Percentiles rank a stretch among this genome's conserved stretches.
These are phyloP conservation scores for Cyanodermella asteris DNA, from an alignment of 2,329 filamentous ascomycete species.

Conservation along the genomic window DNA sequence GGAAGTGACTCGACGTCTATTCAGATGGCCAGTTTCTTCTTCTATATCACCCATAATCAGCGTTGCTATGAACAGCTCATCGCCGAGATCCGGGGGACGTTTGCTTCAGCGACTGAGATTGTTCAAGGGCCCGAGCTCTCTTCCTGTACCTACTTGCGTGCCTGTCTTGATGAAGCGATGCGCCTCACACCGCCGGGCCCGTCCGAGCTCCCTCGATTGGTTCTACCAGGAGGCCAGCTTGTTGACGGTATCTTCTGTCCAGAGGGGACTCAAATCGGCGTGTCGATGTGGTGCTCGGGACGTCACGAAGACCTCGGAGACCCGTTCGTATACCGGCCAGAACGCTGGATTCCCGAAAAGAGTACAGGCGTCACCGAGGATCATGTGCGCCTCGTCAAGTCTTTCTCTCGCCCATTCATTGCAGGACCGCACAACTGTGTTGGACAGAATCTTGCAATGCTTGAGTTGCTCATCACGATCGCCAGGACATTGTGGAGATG, in stretches of 20 bases:
- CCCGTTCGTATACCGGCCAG: constrained; percentile 12
- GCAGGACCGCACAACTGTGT: constrained; percentile 20
- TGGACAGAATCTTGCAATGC: constrained; percentile 20
- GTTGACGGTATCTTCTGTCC: constrained; percentile 26
- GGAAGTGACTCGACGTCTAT: not conserved
- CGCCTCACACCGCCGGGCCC: constrained; percentile 23
- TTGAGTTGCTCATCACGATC: constrained; percentile 25
- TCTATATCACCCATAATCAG: constrained; percentile 3
- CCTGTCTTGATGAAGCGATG: constrained; percentile 25
- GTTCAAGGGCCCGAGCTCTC: constrained; percentile 13
- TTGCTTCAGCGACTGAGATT: constrained; percentile 14
- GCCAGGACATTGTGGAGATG: constrained; percentile 10
- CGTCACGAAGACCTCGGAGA: constrained; percentile 15
- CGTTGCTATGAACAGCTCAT: not conserved
- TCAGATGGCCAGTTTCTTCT: constrained; percentile 2
- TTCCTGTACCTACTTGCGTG: constrained; percentile 20
- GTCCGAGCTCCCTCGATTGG: constrained; percentile 22
- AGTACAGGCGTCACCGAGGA: constrained; percentile 9
- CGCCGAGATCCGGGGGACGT: constrained; percentile 8
- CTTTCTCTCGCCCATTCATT: constrained; percentile 19
- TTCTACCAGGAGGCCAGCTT: constrained; percentile 21
- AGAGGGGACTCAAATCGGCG: constrained; percentile 21
- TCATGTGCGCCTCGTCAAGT: constrained; percentile 13
- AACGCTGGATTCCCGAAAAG: constrained; percentile 21
- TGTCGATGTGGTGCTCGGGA: constrained; percentile 21